phyloP scores from a whole-genome alignment of 495 filamentous ascomycete genomes.

The Geopyxis carbonaria region DNA sequence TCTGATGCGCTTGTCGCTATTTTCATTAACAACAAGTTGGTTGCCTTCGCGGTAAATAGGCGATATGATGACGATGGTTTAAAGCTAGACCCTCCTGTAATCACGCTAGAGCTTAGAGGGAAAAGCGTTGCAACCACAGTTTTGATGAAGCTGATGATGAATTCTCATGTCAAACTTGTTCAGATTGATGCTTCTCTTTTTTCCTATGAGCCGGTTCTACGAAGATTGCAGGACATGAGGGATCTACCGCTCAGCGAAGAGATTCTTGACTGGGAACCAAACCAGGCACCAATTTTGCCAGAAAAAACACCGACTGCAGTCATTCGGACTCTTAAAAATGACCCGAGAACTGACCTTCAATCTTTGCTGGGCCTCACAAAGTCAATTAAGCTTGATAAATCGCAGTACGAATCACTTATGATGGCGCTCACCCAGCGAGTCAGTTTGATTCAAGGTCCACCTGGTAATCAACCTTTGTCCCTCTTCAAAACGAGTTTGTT shows the following conservation, averaged over 20 bases:
- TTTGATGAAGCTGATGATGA: slow-evolving; percentile 30
- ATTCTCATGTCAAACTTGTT: slow-evolving; percentile 33
- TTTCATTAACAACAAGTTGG: no score
- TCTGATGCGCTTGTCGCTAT: no score
- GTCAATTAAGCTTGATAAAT: slow-evolving; percentile 15
- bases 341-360: slow-evolving; percentile 7
- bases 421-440: slow-evolving; percentile 36
- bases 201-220: slow-evolving; percentile 53
- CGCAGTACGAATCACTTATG: slow-evolving; percentile 38
- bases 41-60: no score
- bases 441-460: slow-evolving; percentile 61
- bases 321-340: slow-evolving; percentile 13
- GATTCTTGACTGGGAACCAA: slow-evolving; percentile 29
- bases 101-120: not conserved
- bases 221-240: slow-evolving; percentile 38
- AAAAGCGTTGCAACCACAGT: slow-evolving; percentile 23
- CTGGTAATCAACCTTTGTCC: slow-evolving; percentile 49
- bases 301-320: slow-evolving; percentile 15
- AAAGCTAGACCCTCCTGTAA: slow-evolving; percentile 34
- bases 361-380: slow-evolving; percentile 10
- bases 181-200: slow-evolving; percentile 51
- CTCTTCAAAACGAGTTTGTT: slow-evolving; percentile 36
- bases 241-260: slow-evolving; percentile 38
- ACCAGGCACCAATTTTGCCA: no score
- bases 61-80: no score